These are phyloP conservation scores for Populus hybrid DNA, from an alignment of 441 rosid species.

Conservation along the genomic window DNA sequence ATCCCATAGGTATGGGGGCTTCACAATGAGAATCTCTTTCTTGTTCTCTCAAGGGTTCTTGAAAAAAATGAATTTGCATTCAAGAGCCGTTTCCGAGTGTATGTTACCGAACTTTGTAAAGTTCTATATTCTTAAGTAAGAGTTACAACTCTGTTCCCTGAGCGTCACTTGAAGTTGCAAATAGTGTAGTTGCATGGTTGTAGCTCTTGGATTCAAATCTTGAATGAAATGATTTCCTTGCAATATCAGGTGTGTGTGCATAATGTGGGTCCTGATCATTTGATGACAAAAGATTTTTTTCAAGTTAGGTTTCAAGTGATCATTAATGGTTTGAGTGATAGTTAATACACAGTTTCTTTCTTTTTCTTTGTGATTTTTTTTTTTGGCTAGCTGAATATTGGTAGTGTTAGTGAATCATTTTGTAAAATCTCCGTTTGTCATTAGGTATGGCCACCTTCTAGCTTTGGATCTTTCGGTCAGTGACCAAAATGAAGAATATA, in stretches of 20 bases:
- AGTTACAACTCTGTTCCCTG: neutral
- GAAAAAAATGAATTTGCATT: neutral
- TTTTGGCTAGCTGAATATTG: neutral
- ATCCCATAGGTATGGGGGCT: neutral
- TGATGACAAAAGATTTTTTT: neutral
- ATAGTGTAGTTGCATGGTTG: neutral
- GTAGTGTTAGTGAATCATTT: neutral
- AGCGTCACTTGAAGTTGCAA: neutral
- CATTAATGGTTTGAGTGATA: neutral
- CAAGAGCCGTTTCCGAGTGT: neutral
- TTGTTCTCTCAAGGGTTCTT: neutral
- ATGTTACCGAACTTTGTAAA: neutral
- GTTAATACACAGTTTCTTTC: neutral
- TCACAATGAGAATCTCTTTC: neutral
- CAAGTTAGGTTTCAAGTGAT: neutral
- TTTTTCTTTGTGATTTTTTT: neutral
- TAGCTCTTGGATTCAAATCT: neutral
- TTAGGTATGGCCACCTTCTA: conserved; percentile 78
- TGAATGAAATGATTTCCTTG: neutral
- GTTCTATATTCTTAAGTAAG: neutral
- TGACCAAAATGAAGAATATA: conserved; percentile 10
- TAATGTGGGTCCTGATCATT: neutral
- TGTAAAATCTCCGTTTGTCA: neutral
- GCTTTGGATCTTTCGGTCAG: conserved; percentile 56
- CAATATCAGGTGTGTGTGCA: neutral